These are phyloP conservation scores for Shiraia bambusicola DNA, from an alignment of 2,329 filamentous ascomycete genomes.

Conservation along the genomic window DNA sequence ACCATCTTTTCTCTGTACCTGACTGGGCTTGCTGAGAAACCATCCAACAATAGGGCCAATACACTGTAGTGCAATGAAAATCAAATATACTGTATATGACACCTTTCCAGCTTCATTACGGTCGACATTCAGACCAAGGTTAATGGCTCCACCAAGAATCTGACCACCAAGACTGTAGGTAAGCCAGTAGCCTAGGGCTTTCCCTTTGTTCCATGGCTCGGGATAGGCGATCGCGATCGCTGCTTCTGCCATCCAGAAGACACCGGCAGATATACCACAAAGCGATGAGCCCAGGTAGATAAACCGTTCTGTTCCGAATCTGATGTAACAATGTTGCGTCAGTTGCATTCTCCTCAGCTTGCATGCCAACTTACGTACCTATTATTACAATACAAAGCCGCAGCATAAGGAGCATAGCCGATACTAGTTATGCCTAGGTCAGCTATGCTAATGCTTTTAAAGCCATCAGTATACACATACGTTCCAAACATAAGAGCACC, in stretches of 20 bases:
- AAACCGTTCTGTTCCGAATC: constrained; percentile 69
- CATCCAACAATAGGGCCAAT: constrained; percentile 65
- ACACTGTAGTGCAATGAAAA: constrained; percentile 72
- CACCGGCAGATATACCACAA: constrained; percentile 69
- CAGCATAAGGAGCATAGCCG: constrained; percentile 71
- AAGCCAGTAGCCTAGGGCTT: constrained; percentile 66
- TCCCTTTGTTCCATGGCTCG: constrained; percentile 56
- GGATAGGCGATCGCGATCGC: constrained; percentile 73
- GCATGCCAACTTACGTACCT: background rate
- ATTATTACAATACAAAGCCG: constrained; percentile 45
- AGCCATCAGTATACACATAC: constrained; percentile 34
- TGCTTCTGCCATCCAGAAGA: constrained; percentile 76
- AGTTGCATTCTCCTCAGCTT: background rate
- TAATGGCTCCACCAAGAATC: constrained; percentile 71
- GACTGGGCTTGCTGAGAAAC: constrained; percentile 60
- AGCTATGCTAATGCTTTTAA: too few relatives aligned
- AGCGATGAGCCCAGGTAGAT: constrained; percentile 67
- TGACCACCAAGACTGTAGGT: constrained; percentile 63
- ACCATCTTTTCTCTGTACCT: constrained; percentile 67
- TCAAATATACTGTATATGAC: constrained; percentile 66
- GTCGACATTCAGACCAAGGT: constrained; percentile 64
- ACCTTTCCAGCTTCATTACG: constrained; percentile 63
- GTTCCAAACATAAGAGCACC: constrained; percentile 71
- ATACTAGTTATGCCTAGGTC: too few relatives aligned
- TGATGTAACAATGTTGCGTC: constrained; percentile 65